A percentile compares a stretch with the other conserved stretches of the same genome.
Evolutionary conservation across 306 rosid genomes (phyloP).

Genomic region (Pterocarpus macrocarpus): DNA sequence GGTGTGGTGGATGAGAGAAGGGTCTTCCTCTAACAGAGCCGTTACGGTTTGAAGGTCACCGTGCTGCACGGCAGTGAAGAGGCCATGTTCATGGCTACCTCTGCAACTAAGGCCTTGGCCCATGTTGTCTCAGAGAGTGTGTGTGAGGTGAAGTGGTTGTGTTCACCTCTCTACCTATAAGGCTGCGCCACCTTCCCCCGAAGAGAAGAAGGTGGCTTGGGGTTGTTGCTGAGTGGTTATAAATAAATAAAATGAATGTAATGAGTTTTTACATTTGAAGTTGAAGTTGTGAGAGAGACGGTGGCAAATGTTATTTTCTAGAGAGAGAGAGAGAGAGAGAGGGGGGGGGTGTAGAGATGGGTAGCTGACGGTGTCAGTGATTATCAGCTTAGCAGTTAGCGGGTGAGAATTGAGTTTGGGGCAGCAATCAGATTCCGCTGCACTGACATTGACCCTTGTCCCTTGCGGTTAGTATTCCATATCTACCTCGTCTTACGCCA

Average conservation of each 20-base stretch:
- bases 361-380: conserved; percentile 67
- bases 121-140: conserved; percentile 45
- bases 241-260: conserved; percentile 1
- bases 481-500: no score
- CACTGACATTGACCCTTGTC: no score
- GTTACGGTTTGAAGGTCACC: conserved; percentile 65
- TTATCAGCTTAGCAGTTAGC: neutral
- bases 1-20: conserved; percentile 58
- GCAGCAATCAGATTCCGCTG: conserved; percentile 57
- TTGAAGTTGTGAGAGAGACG: conserved; percentile 14
- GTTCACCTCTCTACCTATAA: conserved; percentile 29
- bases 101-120: conserved; percentile 87
- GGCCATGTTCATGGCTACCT: conserved; percentile 62
- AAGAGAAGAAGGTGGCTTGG: conserved; percentile 40
- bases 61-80: conserved; percentile 75
- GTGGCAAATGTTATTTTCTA: no score
- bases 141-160: conserved; percentile 32
- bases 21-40: conserved; percentile 56
- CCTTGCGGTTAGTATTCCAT: no score
- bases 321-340: neutral
- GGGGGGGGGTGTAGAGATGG: conserved; percentile 28
- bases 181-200: conserved; percentile 47
- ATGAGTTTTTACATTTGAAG: conserved; percentile 45
- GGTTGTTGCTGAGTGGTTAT: conserved; percentile 22
- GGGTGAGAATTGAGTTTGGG: conserved; percentile 46